Conservation (phyloP, 1,139 yeast species). For the Meyerozyma smithsonii region DNA sequence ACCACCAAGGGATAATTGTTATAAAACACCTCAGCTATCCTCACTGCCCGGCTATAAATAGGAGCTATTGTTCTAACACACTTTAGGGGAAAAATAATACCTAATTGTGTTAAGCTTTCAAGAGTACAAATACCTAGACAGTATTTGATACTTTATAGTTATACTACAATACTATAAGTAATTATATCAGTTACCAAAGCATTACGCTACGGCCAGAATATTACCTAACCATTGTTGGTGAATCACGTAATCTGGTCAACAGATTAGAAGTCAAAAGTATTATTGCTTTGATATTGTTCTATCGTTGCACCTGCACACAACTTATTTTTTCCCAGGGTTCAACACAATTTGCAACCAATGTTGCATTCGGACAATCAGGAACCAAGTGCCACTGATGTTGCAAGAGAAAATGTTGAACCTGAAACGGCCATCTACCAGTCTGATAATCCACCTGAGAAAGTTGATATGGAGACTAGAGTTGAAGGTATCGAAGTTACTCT, state of each 20-base stretch:
- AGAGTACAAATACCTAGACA: too few relatives aligned
- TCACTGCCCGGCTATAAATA: background rate
- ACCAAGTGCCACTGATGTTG: background rate
- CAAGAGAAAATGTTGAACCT: background rate
- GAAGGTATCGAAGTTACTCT: background rate
- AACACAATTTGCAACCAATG: background rate
- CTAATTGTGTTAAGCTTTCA: too few relatives aligned
- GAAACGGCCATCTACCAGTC: background rate
- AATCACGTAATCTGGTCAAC: too few relatives aligned
- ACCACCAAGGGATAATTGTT: too few relatives aligned
- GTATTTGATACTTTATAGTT: too few relatives aligned
- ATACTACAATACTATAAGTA: too few relatives aligned
- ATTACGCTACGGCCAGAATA: too few relatives aligned
- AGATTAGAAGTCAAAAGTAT: too few relatives aligned
- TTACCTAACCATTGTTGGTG: too few relatives aligned
- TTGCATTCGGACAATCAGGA: background rate
- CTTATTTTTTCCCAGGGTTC: background rate
- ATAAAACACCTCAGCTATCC: background rate
- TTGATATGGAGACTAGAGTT: background rate
- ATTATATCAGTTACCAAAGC: too few relatives aligned
- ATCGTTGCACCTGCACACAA: too few relatives aligned
- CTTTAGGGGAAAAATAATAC: background rate
- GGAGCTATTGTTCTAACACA: background rate
- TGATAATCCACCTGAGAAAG: background rate
- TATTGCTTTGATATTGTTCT: too few relatives aligned